Evolutionary conservation across 208 protist genomes (phyloP).

Genomic region (Crithidia bombi): DNA sequence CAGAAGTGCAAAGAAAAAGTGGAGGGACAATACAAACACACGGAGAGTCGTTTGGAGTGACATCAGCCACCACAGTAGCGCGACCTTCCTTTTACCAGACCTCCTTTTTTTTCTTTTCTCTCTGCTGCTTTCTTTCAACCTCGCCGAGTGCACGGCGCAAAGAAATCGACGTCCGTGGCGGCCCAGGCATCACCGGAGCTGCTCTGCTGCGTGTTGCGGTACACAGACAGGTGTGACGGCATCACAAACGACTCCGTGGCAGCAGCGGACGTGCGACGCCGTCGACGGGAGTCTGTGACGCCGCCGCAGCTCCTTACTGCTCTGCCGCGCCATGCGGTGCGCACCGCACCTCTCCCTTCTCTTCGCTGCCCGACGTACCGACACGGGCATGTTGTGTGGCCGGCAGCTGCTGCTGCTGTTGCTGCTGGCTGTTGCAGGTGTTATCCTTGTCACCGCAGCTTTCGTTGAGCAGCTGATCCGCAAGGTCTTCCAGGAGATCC

Average conservation of each 20-base stretch:
- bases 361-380: background rate
- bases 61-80: too few relatives aligned
- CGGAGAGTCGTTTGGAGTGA: background rate
- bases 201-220: background rate
- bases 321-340: background rate
- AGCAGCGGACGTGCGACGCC: background rate
- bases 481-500: conserved; percentile 37
- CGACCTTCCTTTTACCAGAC: too few relatives aligned
- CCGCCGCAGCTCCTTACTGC: too few relatives aligned
- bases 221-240: background rate
- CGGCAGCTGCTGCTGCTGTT: conserved; percentile 1
- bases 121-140: conserved; percentile 11
- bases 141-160: too few relatives aligned
- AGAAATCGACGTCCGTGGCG: too few relatives aligned
- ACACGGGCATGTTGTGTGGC: background rate
- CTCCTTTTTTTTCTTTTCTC: background rate
- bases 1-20: conserved; percentile 6
- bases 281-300: background rate
- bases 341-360: background rate
- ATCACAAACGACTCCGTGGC: background rate
- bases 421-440: background rate
- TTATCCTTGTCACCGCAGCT: too few relatives aligned
- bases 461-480: conserved; percentile 31
- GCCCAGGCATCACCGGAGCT: too few relatives aligned
- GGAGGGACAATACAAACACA: conserved; percentile 4